Percentiles rank a stretch among this genome's conserved stretches.
Conservation (phyloP, 257 asterid genomes). For the Nicotiana sylvestris region DNA sequence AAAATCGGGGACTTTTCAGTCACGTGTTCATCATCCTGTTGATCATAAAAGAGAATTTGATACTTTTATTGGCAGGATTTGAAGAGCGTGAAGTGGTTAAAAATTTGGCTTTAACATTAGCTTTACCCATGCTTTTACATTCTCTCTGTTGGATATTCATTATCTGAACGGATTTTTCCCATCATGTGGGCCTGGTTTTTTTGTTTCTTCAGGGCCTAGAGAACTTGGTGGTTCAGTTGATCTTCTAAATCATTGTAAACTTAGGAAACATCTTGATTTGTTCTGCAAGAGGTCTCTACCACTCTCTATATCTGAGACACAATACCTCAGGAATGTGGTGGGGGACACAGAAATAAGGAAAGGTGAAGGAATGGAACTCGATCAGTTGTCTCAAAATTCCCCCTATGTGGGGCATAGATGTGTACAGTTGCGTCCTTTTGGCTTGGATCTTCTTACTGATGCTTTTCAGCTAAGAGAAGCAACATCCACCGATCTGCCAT, state of each 20-base stretch:
- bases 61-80: neutral
- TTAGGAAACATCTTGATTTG: slow-evolving; percentile 41
- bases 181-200: neutral
- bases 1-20: no score
- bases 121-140: neutral
- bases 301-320: slow-evolving; percentile 36
- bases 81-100: neutral
- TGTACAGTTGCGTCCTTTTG: slow-evolving; percentile 31
- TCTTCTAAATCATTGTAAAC: slow-evolving; percentile 45
- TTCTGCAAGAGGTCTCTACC: slow-evolving; percentile 50
- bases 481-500: slow-evolving; percentile 25
- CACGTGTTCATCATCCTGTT: no score
- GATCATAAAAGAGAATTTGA: no score
- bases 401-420: slow-evolving; percentile 12
- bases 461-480: slow-evolving; percentile 43
- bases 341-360: slow-evolving; percentile 47
- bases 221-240: slow-evolving; percentile 49
- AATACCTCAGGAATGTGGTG: slow-evolving; percentile 47
- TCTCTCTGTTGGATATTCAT: neutral
- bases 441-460: slow-evolving; percentile 40
- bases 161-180: neutral
- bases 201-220: slow-evolving; percentile 34
- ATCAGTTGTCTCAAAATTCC: slow-evolving; percentile 29
- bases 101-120: neutral
- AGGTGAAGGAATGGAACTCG: slow-evolving; percentile 58